These are phyloP conservation scores for Aspergillus felis DNA, from an alignment of 2,329 filamentous ascomycete genomes.

Conservation along the genomic window DNA sequence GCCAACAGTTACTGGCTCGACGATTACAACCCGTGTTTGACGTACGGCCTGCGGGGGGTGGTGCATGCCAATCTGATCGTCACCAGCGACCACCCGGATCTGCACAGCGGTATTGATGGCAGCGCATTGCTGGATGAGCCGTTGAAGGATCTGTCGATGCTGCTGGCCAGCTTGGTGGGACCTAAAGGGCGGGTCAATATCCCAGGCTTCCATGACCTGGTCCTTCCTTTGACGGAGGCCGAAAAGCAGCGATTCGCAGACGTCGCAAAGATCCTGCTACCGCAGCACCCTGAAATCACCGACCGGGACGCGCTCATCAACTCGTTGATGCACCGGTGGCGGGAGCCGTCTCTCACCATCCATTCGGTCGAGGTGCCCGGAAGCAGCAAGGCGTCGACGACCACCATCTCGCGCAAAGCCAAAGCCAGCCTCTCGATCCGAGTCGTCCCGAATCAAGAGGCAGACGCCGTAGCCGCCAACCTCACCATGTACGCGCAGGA, in stretches of 20 bases:
- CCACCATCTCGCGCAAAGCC: conserved; percentile 79
- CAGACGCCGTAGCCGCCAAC: conserved; percentile 67
- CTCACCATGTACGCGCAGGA: conserved; percentile 65
- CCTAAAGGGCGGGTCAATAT: conserved; percentile 76
- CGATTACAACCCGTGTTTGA: conserved; percentile 90
- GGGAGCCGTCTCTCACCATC: conserved; percentile 89
- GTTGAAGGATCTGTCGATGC: conserved; percentile 80
- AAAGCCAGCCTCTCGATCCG: conserved; percentile 86
- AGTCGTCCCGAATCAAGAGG: conserved; percentile 88
- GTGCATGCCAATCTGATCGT: conserved; percentile 89
- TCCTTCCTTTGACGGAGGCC: conserved; percentile 68
- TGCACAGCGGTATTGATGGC: conserved; percentile 96
- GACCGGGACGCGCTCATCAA: conserved; percentile 69
- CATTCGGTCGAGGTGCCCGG: conserved; percentile 85
- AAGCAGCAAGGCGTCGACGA: conserved; percentile 75
- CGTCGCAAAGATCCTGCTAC: conserved; percentile 72
- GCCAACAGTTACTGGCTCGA: conserved; percentile 99
- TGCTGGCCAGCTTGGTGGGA: conserved; percentile 79
- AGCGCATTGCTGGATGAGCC: conserved; percentile 87
- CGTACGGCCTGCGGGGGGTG: conserved; percentile 88
- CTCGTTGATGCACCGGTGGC: conserved; percentile 89
- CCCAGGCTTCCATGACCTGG: conserved; percentile 82
- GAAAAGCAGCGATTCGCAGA: conserved; percentile 81
- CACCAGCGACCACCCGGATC: conserved; percentile 78
- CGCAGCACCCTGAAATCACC: conserved; percentile 63